Base-by-base conservation (phyloP, 371 early-diverging fungal genomes). In the Mortierella sp. region DNA sequence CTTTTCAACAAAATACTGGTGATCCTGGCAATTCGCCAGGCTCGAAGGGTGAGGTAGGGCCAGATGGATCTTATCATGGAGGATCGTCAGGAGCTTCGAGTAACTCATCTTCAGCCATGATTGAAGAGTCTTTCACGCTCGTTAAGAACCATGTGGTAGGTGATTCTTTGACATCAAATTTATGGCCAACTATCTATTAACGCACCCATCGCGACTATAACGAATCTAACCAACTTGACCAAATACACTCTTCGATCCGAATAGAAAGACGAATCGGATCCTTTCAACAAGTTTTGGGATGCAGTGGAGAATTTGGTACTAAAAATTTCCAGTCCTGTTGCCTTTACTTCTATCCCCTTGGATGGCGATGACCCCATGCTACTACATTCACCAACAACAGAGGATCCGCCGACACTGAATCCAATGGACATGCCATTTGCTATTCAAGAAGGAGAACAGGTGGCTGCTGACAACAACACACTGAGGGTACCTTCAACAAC, bases 271-370 rank as follows among this genome's bases (percentile, higher is more conserved):
- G 84, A 85, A 10, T 77, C 90, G 9, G 96, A 94, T 83, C 96
- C 94, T 14, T 94, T 95, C 83, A 92, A 94, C 81, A 93, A 90
- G 73, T 94, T 95, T 66, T 94, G 93, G 93, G 91, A 93, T 12
- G 92, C 88, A 2, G 92, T 95, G 10, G 94, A 94, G 68, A 88
- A 88, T 30, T 75, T 95, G 66, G 90, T 95, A 8, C 88, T 91
- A 39, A 92, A 92, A 62, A 86, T 93, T 20, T 91, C 94, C 0
- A 90, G 89, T 47, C 93, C 96, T 6, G 92, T 94, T 1, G 93
- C 94, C 18, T 93, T 94, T 75, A 88, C 95, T 14, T 88, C 93
- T 0, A 90, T 91, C 1, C 94, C 93, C 5, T 75, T 94, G 37
- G 85, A 90, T 37, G 88, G 86, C 43, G 84, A 88, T 37, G 90